These are phyloP conservation scores for Musa troglodytarum DNA, from an alignment of 176 grass and related monocot genomes.

Conservation along the genomic window DNA sequence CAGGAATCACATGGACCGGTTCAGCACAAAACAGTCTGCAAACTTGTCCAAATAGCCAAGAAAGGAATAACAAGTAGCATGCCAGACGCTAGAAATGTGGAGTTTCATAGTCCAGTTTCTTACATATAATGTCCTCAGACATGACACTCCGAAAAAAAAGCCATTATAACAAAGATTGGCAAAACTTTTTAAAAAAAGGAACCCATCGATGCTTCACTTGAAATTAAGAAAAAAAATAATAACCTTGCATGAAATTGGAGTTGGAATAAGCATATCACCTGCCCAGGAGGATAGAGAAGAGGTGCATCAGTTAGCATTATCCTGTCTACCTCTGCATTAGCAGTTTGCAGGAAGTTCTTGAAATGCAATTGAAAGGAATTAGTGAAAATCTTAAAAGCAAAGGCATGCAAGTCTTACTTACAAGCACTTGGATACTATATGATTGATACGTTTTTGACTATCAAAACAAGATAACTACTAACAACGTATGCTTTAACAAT, in stretches of 20 bases:
- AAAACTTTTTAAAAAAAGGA: not conserved
- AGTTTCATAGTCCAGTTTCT: too few species aligned
- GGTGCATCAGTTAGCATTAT: conserved; percentile 93
- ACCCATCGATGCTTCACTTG: not conserved
- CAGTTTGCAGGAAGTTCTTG: conserved; percentile 48
- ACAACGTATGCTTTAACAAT: not conserved
- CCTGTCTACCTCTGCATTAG: conserved; percentile 54
- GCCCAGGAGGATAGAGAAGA: conserved; percentile 85
- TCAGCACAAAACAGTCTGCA: not conserved
- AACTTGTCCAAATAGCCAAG: too few species aligned
- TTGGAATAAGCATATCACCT: conserved; percentile 38
- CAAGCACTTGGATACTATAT: not conserved
- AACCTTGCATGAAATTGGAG: not conserved
- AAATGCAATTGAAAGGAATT: conserved; percentile 14
- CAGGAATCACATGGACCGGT: not conserved
- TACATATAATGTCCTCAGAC: too few species aligned
- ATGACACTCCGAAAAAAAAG: too few species aligned
- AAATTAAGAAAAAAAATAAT: not conserved
- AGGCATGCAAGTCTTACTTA: not conserved
- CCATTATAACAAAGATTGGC: not conserved
- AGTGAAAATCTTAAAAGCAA: not conserved
- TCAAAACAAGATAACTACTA: not conserved
- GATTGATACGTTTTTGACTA: not conserved
- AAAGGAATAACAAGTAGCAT: too few species aligned
- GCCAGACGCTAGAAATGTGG: too few species aligned